Evolutionary conservation across 148 eudicot genomes (phyloP).

Genomic region (Linanthus parryae): DNA sequence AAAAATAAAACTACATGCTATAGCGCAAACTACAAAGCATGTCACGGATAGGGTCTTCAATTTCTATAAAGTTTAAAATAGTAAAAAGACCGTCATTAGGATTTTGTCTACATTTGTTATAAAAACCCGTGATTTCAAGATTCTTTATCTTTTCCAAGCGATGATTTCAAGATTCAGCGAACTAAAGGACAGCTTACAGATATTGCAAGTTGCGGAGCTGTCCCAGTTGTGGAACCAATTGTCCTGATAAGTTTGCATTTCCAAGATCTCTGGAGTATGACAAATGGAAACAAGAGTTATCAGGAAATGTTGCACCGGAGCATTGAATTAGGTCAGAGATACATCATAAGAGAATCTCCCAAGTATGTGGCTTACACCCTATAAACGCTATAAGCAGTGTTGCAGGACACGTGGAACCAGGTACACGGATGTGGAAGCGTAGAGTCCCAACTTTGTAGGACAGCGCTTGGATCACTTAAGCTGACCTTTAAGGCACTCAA

Average conservation of each 20-base stretch:
- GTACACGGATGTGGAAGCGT: constrained; percentile 79
- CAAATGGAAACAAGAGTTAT: constrained; percentile 5
- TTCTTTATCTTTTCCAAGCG: no score
- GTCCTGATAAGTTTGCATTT: constrained; percentile 67
- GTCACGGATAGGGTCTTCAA: no score
- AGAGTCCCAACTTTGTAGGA: constrained; percentile 76
- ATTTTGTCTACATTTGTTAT: no score
- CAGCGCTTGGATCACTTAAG: constrained; percentile 65
- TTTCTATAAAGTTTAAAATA: no score
- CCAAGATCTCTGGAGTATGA: constrained; percentile 62
- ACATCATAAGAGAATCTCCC: neutral
- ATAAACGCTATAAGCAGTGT: constrained; percentile 56
- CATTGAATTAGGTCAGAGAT: constrained; percentile 5
- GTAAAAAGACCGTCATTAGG: no score
- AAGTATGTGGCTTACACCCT: constrained; percentile 51
- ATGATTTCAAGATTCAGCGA: neutral
- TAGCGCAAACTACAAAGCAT: no score
- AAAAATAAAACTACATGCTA: no score
- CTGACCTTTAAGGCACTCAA: constrained; percentile 46
- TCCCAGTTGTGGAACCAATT: constrained; percentile 74
- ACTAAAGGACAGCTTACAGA: constrained; percentile 47
- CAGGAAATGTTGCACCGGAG: no score
- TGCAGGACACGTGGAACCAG: constrained; percentile 86
- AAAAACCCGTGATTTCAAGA: no score
- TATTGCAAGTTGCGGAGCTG: constrained; percentile 62